Evolutionary conservation across 306 rosid species (phyloP).

Genomic region (Nissolia schottii): DNA sequence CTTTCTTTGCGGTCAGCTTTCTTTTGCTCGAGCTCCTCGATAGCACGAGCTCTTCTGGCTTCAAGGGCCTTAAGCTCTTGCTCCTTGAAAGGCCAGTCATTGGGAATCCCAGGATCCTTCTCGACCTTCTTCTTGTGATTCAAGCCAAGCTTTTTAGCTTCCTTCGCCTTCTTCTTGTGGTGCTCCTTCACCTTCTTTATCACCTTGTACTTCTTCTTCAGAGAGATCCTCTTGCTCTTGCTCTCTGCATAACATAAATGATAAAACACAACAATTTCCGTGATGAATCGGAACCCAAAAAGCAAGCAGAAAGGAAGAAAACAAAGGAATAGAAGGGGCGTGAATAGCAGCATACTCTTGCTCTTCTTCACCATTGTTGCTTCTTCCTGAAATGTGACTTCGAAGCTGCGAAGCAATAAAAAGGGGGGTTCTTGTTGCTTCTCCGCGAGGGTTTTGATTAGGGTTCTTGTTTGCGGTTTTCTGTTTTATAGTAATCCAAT

Average conservation of each 20-base stretch:
- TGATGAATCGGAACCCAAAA: not conserved
- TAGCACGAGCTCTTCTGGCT: slow-evolving; percentile 62
- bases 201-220: slow-evolving; percentile 87
- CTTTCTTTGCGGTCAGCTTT: slow-evolving; percentile 93
- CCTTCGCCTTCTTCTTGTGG: slow-evolving; percentile 79
- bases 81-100: slow-evolving; percentile 97
- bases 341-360: not conserved
- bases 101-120: slow-evolving; percentile 98
- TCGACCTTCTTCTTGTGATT: slow-evolving; percentile 62
- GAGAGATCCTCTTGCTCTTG: slow-evolving; percentile 82
- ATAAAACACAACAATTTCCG: not conserved
- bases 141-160: slow-evolving; percentile 73
- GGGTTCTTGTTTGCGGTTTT: no score
- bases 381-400: not conserved
- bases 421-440: no score
- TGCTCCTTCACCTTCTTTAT: slow-evolving; percentile 85
- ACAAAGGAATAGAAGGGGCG: no score
- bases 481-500: no score
- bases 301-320: not conserved
- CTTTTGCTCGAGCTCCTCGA: slow-evolving; percentile 76
- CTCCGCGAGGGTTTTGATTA: no score
- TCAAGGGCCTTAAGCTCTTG: slow-evolving; percentile 92
- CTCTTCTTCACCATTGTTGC: not conserved
- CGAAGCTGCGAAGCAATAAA: not conserved
- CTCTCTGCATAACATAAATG: slow-evolving; percentile 60